Evolutionary conservation across 2,329 filamentous ascomycete genomes (phyloP), one percentile per base, ranked within the genome.

Genomic region (Ramularia collo-cygni): DNA sequence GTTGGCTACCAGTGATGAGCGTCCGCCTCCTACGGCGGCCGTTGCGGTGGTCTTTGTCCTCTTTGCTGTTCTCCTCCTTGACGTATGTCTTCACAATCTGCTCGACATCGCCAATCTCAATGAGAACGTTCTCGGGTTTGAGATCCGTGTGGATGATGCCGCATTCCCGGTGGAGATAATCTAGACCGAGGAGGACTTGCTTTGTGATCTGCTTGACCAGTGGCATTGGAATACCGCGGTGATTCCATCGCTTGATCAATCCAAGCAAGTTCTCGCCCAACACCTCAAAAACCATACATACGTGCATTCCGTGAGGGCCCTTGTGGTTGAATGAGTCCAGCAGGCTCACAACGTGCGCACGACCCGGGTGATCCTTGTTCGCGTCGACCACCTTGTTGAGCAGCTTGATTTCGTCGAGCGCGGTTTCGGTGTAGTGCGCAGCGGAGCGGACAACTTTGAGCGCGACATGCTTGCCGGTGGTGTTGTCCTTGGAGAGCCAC

Each of bases 231-330:
- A 98, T 96, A 35, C 92, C 92, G 45, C 92, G 79, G 64, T 96
- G 92, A 63, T 96, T 95, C 89, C 90, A 96, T 56, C 86, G 81
- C 77, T 96, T 96, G 73, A 98, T 95, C 60, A 98, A 68, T 17
- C 92, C 90, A 38, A 96, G 70, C 49, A 96, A 67, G 60, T 96
- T 96, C 74, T 96, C 89, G 38, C 92, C 92, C 41, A 98, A 68
- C 3, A 98, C 92, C 64, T 98, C 92, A 57, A 98, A 98, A 6
- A 98, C 92, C 90, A 98, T 96, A 71, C 92, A 98, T 43, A 96
- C 88, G 60, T 98, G 92, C 37, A 87, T 84, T 34, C 92, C 92
- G 59, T 98, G 93, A 30, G 90, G 90, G 8, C 92, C 92, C 64
- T 93, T 93, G 69, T 96, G 92, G 63, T 95, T 90, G 64, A 98